Conservation (phyloP, 2,329 filamentous ascomycete genomes). For the Claviceps arundinis region DNA sequence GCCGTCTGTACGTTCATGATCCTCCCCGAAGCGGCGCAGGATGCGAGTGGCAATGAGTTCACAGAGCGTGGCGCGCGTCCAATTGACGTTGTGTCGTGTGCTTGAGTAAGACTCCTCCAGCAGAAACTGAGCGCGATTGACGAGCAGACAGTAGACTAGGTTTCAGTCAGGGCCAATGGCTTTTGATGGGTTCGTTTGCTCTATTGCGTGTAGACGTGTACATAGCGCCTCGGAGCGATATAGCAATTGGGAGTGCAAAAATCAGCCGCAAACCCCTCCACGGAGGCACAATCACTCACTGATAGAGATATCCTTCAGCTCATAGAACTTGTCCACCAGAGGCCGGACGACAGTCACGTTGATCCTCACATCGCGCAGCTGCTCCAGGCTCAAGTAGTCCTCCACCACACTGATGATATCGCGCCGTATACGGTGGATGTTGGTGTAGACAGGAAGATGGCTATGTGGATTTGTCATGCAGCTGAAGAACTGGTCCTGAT, state of each 20-base stretch:
- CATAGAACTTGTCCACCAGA: constrained; percentile 71
- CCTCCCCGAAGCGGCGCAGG: constrained; percentile 64
- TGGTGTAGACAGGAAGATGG: constrained; percentile 60
- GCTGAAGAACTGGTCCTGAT: constrained; percentile 29
- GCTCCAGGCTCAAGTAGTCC: constrained; percentile 54
- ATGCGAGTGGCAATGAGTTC: constrained; percentile 71
- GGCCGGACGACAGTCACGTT: constrained; percentile 70
- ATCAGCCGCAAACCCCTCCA: not conserved
- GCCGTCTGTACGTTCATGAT: constrained; percentile 56
- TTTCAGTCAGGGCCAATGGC: not conserved
- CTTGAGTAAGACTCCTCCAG: constrained; percentile 62
- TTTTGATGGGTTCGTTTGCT: not conserved
- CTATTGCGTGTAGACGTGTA: not conserved
- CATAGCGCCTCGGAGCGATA: not conserved
- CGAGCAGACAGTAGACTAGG: constrained; percentile 69
- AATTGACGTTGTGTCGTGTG: constrained; percentile 70
- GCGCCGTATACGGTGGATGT: constrained; percentile 57
- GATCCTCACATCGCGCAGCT: constrained; percentile 68
- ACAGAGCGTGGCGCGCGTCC: constrained; percentile 64
- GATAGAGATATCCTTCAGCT: constrained; percentile 66
- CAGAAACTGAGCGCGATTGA: constrained; percentile 69
- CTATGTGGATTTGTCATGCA: constrained; percentile 45
- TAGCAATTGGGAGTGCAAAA: not conserved
- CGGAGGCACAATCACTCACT: constrained; percentile 28
- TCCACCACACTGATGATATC: constrained; percentile 52